Evolutionary conservation across 768 basidiomycete species (phyloP).

Genomic region (Pleurotus eryngii): DNA sequence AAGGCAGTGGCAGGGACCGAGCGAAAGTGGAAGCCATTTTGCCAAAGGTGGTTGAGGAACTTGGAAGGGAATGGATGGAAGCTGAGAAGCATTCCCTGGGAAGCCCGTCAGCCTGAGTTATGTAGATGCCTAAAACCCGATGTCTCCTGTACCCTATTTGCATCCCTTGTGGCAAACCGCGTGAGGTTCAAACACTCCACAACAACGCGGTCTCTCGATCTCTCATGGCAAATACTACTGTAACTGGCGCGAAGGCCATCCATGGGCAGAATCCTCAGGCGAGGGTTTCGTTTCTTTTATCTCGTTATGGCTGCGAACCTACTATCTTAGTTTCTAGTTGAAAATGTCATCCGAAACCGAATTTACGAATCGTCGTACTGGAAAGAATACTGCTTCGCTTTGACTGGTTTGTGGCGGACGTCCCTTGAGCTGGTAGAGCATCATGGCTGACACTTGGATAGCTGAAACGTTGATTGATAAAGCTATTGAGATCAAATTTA

Average conservation of each 20-base stretch:
- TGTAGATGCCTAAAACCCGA: no score
- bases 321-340: slow-evolving; percentile 75
- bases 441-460: slow-evolving; percentile 24
- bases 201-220: neutral
- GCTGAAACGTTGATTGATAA: slow-evolving; percentile 94
- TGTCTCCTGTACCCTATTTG: neutral
- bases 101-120: slow-evolving; percentile 19
- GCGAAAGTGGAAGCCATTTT: slow-evolving; percentile 47
- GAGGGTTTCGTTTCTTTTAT: slow-evolving; percentile 6
- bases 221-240: slow-evolving; percentile 19
- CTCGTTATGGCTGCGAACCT: slow-evolving; percentile 9
- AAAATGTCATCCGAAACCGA: slow-evolving; percentile 92
- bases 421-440: neutral
- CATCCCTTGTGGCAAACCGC: neutral
- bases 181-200: neutral
- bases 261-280: slow-evolving; percentile 98
- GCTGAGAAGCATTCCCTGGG: slow-evolving; percentile 48
- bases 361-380: slow-evolving; percentile 95
- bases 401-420: slow-evolving; percentile 62
- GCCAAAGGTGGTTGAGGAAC: slow-evolving; percentile 52
- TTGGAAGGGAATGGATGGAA: slow-evolving; percentile 69
- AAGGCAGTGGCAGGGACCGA: slow-evolving; percentile 62
- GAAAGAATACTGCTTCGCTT: slow-evolving; percentile 99
- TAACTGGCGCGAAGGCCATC: slow-evolving; percentile 64
- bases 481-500: slow-evolving; percentile 73